Conservation (phyloP, 148 eudicot genomes). For the Rhododendron kiyosumense region DNA sequence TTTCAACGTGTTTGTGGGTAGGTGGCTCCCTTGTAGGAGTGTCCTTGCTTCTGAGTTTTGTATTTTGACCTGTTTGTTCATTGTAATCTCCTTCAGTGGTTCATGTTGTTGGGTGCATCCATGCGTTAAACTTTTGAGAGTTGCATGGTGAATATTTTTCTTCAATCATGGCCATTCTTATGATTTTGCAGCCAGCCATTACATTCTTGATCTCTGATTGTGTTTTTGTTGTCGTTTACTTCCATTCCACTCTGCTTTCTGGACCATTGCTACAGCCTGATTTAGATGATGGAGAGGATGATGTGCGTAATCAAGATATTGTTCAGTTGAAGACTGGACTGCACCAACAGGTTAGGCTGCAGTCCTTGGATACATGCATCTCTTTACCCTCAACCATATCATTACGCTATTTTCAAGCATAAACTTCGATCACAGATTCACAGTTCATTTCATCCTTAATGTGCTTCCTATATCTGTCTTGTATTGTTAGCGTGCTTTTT, state of each 20-base stretch:
- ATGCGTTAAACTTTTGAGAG: background rate
- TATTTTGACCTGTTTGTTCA: background rate
- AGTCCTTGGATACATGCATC: background rate
- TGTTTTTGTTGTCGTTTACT: background rate
- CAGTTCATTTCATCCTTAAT: background rate
- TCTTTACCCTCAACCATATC: background rate
- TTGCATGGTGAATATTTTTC: background rate
- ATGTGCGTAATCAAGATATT: constrained; percentile 44
- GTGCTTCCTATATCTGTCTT: background rate
- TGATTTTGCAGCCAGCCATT: background rate
- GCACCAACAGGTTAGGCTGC: constrained; percentile 45
- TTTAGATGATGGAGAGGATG: constrained; percentile 77
- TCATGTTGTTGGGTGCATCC: background rate
- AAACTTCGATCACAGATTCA: background rate
- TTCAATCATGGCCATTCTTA: background rate
- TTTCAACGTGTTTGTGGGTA: background rate
- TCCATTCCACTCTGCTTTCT: background rate
- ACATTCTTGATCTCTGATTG: background rate
- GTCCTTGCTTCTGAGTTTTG: background rate
- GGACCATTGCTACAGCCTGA: constrained; percentile 53
- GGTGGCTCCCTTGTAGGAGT: background rate
- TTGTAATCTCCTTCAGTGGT: background rate
- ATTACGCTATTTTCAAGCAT: background rate
- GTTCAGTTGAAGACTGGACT: constrained; percentile 55
- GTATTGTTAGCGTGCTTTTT: background rate